Percentiles rank a stretch among this genome's conserved stretches.
Conservation (phyloP, 139 green algal species). For the Coccomyxa sp. region DNA sequence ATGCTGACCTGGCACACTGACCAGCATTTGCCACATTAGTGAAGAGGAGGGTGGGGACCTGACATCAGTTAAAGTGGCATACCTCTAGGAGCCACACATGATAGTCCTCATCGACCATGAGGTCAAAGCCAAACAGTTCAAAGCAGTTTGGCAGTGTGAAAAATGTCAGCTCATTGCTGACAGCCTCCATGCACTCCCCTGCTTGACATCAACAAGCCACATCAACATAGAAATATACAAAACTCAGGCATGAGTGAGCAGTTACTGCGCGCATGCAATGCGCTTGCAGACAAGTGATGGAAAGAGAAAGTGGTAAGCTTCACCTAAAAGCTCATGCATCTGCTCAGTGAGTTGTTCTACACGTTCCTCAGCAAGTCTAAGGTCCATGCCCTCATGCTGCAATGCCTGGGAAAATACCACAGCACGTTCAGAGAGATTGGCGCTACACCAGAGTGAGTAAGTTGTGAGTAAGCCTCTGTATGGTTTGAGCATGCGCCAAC, state of each 20-base stretch:
- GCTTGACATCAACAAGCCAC: not conserved
- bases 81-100: constrained; percentile 41
- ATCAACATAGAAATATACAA: not conserved
- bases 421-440: not conserved
- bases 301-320: not conserved
- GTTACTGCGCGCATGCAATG: not conserved
- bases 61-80: not conserved
- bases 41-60: not conserved
- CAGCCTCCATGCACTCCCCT: constrained; percentile 37
- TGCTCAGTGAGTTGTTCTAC: constrained; percentile 8
- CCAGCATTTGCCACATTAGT: not conserved
- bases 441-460: not conserved
- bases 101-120: constrained; percentile 38
- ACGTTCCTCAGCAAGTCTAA: constrained; percentile 5
- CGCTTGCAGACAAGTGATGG: not conserved
- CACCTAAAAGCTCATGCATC: constrained; percentile 24
- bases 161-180: constrained; percentile 36
- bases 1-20: not conserved
- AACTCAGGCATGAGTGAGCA: not conserved
- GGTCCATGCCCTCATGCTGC: constrained; percentile 3
- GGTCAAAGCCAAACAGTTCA: constrained; percentile 49
- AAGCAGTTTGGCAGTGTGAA: constrained; percentile 47
- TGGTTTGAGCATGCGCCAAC: not conserved
- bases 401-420: constrained; percentile 5
- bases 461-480: too few relatives aligned